A percentile compares a stretch with the other conserved stretches of the same genome.
These are phyloP conservation scores for Catharanthus roseus DNA, from an alignment of 257 asterid genomes.

Conservation along the genomic window DNA sequence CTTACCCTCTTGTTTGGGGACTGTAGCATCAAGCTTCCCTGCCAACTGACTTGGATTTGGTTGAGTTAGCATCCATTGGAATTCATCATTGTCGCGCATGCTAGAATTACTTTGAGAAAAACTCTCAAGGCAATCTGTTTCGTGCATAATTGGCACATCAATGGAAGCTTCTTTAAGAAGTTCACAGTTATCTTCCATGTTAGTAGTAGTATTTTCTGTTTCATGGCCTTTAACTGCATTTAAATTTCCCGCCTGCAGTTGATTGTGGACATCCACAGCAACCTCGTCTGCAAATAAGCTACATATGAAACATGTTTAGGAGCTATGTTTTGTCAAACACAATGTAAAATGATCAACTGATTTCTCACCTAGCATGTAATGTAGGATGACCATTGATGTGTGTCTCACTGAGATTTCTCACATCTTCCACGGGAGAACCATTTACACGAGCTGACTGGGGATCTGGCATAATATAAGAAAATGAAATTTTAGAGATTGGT, in stretches of 20 bases:
- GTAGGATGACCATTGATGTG: slow-evolving; percentile 32
- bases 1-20: slow-evolving; percentile 35
- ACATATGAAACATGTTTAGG: slow-evolving; percentile 20
- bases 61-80: slow-evolving; percentile 22
- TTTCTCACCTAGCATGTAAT: slow-evolving; percentile 48
- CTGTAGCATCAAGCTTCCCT: slow-evolving; percentile 11
- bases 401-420: slow-evolving; percentile 19
- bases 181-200: slow-evolving; percentile 31
- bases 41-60: slow-evolving; percentile 15
- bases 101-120: slow-evolving; percentile 28
- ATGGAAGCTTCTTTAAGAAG: slow-evolving; percentile 40
- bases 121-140: slow-evolving; percentile 24
- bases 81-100: slow-evolving; percentile 33
- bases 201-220: slow-evolving; percentile 7
- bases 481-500: not conserved
- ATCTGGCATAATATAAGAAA: slow-evolving; percentile 13
- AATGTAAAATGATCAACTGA: not conserved
- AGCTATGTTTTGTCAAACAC: not conserved
- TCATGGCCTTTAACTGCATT: slow-evolving; percentile 11
- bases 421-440: slow-evolving; percentile 29
- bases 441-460: slow-evolving; percentile 20
- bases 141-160: slow-evolving; percentile 52
- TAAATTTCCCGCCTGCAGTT: slow-evolving; percentile 17
- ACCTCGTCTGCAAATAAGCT: slow-evolving; percentile 36
- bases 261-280: slow-evolving; percentile 19